Conservation (phyloP, 2,329 filamentous ascomycete genomes). For the Colletotrichum eleusines region DNA sequence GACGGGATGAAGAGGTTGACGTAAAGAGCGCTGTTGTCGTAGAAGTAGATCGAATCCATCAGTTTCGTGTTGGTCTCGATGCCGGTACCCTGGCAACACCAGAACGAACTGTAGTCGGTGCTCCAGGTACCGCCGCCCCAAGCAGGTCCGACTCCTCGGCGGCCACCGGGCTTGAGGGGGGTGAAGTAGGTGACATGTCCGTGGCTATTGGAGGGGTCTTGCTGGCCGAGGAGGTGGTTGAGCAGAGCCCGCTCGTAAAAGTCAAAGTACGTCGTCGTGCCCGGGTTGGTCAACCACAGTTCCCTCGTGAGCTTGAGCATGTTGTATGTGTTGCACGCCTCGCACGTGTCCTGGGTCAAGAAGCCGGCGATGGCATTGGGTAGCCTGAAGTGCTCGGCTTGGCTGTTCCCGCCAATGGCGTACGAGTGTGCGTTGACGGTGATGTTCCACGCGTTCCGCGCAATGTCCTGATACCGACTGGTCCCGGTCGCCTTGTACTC, state of each 20-base stretch:
- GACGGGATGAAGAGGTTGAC: conserved; percentile 64
- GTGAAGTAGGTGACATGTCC: conserved; percentile 68
- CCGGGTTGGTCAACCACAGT: conserved; percentile 59
- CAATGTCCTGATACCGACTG: conserved; percentile 60
- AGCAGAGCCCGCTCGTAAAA: conserved; percentile 64
- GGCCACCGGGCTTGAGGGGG: conserved; percentile 60
- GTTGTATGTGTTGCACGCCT: conserved; percentile 68
- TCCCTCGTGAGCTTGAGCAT: conserved; percentile 68
- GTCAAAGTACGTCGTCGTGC: conserved; percentile 60
- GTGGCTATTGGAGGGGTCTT: conserved; percentile 57
- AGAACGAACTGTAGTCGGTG: conserved; percentile 65
- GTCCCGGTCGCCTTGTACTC: conserved; percentile 63
- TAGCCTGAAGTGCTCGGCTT: conserved; percentile 63
- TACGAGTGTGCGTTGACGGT: conserved; percentile 61
- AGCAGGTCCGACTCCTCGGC: conserved; percentile 62
- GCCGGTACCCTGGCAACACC: conserved; percentile 66
- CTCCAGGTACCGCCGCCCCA: conserved; percentile 68
- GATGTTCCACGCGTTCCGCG: conserved; percentile 62
- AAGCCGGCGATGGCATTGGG: conserved; percentile 60
- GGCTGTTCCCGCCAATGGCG: conserved; percentile 66
- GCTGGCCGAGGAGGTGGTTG: conserved; percentile 64
- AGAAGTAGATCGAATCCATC: conserved; percentile 65
- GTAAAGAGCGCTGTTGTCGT: conserved; percentile 56
- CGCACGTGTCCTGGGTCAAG: conserved; percentile 60
- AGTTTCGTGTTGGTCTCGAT: conserved; percentile 67